Evolutionary conservation across 352 stramenopile genomes (phyloP), one percentile per base, ranked within the genome.

Genomic region (Pythium dissotocum): DNA sequence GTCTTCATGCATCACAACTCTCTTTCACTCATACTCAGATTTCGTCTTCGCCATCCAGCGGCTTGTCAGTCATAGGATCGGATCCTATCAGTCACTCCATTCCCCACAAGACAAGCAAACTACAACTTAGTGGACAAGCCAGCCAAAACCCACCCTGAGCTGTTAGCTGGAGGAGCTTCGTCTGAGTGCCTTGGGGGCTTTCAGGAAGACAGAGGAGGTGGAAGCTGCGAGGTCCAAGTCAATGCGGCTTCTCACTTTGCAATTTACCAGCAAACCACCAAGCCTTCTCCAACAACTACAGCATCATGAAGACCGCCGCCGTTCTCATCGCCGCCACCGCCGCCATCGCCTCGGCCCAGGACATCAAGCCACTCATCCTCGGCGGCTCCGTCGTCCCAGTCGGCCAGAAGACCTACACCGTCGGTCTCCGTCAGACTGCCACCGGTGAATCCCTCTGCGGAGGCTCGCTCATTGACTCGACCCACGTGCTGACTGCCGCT

Each of bases 391-490:
- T 67, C 4, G 77, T 88, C 3, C 71, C 78, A 6, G 62, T 71
- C 4, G 72, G 75, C 21, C 77, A 42, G 35, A 80, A 81, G 53
- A 77, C 69, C 18, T 89, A 67, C 38, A 61, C 63, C 5, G 61
- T 62, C 33, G 75, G 72, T 3, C 33, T 78, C 6, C 75, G 75
- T 26, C 13, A 42, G 32, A 68, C 58, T 10, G 53, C 58, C 1
- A 8, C 42, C 1, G 70, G 70, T 2, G 12, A 26, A 8, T 65
- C 58, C 56, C 68, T 72, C 44, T 79, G 75, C 35, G 75, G 72
- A 14, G 75, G 69, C 33, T 73, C 67, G 30, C 81, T 91, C 67
- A 88, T 90, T 73, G 60, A 62, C 36, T 70, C 83, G 5, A 78
- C 9, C 7, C 76, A 82, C 53, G 72, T 85, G 32, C 63, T 85